phyloP scores from a whole-genome alignment of 257 asterid genomes.

The Cynanchum wilfordii region DNA sequence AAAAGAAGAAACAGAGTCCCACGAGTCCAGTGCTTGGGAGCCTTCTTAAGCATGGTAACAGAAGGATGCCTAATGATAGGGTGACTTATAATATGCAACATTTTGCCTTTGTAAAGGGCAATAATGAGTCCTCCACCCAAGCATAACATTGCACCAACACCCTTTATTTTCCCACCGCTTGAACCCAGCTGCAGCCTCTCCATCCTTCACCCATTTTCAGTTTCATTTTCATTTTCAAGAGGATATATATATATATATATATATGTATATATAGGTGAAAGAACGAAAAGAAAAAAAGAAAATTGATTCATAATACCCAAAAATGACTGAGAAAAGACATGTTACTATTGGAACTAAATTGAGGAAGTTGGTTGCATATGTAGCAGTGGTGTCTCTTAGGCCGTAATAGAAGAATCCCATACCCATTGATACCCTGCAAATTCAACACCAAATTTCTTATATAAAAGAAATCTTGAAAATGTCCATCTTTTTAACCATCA shows the following conservation, averaged over 20 bases:
- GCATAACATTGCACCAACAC: slow-evolving; percentile 44
- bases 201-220: slow-evolving; percentile 23
- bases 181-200: slow-evolving; percentile 34
- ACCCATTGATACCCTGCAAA: slow-evolving; percentile 50
- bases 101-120: slow-evolving; percentile 46
- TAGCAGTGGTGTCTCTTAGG: slow-evolving; percentile 59
- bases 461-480: too few species aligned
- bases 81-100: slow-evolving; percentile 25
- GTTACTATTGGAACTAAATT: slow-evolving; percentile 52
- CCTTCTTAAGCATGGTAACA: not conserved
- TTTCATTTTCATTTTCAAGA: too few species aligned
- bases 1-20: slow-evolving; percentile 48
- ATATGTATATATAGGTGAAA: too few species aligned
- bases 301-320: slow-evolving; percentile 29
- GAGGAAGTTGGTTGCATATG: slow-evolving; percentile 61
- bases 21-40: slow-evolving; percentile 26
- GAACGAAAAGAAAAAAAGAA: not conserved
- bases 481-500: too few species aligned
- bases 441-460: not conserved
- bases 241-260: too few species aligned
- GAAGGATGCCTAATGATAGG: not conserved
- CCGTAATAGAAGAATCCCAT: slow-evolving; percentile 62
- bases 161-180: slow-evolving; percentile 35
- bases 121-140: slow-evolving; percentile 47
- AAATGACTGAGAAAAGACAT: slow-evolving; percentile 37